phyloP scores from a whole-genome alignment of 345 rosid species.

The Lepidium africanum region DNA sequence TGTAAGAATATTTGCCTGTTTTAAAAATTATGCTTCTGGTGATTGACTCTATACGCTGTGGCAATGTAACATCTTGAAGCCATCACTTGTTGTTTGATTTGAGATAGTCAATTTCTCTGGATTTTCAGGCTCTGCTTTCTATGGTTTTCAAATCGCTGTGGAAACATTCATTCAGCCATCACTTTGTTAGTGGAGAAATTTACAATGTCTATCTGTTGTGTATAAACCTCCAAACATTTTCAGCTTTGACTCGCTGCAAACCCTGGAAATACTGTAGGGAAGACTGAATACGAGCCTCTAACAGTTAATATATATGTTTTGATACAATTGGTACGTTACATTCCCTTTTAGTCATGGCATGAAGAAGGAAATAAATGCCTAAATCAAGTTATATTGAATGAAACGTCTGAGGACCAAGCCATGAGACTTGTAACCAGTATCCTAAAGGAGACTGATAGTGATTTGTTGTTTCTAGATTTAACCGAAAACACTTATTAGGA shows the following conservation, averaged over 20 bases:
- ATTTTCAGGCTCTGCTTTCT: constrained; percentile 79
- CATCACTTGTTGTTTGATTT: constrained; percentile 1
- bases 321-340: neutral
- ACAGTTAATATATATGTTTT: neutral
- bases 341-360: neutral
- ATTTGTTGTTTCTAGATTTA: too few species aligned
- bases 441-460: neutral
- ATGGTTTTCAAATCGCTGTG: constrained; percentile 92
- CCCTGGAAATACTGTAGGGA: neutral
- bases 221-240: neutral
- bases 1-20: too few species aligned
- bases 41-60: too few species aligned
- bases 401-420: neutral
- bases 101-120: constrained; percentile 17
- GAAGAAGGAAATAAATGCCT: neutral
- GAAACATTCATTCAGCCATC: constrained; percentile 91
- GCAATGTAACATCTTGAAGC: too few species aligned
- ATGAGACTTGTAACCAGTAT: neutral
- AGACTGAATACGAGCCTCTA: neutral
- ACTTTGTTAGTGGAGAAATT: constrained; percentile 11
- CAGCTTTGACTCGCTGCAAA: neutral
- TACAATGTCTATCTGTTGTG: neutral
- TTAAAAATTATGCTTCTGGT: too few species aligned
- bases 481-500: too few species aligned
- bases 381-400: neutral